Percentiles rank a stretch among this genome's conserved stretches.
phyloP scores from a whole-genome alignment of 306 rosid species.

The apple (Malus domestica) region ASM211411v1 NC_041798.1:34615501-34616000 shows the following conservation, averaged over 20 bases:
- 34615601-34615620: slow-evolving; percentile 51
- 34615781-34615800: slow-evolving; percentile 50
- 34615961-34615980: slow-evolving; percentile 43
- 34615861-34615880: slow-evolving; percentile 33
- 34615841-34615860: slow-evolving; percentile 46
- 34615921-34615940: slow-evolving; percentile 54
- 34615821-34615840: slow-evolving; percentile 39
- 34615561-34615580: slow-evolving; percentile 60
- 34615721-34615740: not conserved
- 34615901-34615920: slow-evolving; percentile 68
- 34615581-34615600: slow-evolving; percentile 43
- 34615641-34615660: slow-evolving; percentile 41
- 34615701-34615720: not conserved
- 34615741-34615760: slow-evolving; percentile 9
- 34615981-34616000: slow-evolving; percentile 56
- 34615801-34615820: slow-evolving; percentile 33
- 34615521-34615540: slow-evolving; percentile 37
- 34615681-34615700: slow-evolving; percentile 29
- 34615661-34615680: slow-evolving; percentile 37
- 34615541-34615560: slow-evolving; percentile 47
- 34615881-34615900: slow-evolving; percentile 71
- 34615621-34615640: slow-evolving; percentile 68
- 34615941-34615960: slow-evolving; percentile 47
- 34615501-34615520: slow-evolving; percentile 26
- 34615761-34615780: slow-evolving; percentile 44